Percentiles rank a stretch among this genome's conserved stretches.
phyloP scores from a whole-genome alignment of 192 early-diverging fungal genomes.

The Linnemannia elongata region DNA sequence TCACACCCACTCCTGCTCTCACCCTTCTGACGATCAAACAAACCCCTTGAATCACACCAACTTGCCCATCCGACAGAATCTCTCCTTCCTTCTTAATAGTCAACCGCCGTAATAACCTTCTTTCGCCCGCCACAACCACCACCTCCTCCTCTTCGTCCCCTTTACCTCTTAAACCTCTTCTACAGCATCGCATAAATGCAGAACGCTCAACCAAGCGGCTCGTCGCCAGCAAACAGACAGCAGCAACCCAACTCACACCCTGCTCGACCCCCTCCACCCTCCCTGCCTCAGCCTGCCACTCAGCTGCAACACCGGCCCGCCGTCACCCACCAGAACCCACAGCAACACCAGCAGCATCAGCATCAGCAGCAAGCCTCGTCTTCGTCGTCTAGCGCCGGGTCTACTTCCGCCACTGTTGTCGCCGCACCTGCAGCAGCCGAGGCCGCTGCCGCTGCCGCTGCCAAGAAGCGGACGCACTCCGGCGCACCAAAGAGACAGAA shows the following conservation, averaged over 20 bases:
- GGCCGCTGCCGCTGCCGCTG: neutral
- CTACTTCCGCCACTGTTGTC: neutral
- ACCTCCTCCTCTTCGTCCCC: neutral
- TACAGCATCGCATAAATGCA: neutral
- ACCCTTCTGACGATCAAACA: neutral
- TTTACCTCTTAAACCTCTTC: neutral
- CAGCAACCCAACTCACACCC: slow-evolving; percentile 13
- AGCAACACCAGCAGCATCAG: neutral
- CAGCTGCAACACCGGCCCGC: neutral
- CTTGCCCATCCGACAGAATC: neutral
- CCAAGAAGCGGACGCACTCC: slow-evolving; percentile 34
- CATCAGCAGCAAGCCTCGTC: neutral
- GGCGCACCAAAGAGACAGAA: slow-evolving; percentile 23
- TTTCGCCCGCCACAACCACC: neutral
- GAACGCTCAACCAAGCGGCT: neutral
- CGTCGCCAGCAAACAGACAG: neutral
- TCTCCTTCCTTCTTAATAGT: neutral
- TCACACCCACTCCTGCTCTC: neutral
- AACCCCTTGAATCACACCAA: neutral
- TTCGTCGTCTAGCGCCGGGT: neutral
- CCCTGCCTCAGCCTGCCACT: neutral
- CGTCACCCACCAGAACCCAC: too few species aligned
- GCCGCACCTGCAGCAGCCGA: neutral
- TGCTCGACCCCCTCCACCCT: neutral
- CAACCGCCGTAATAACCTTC: neutral